A percentile compares a stretch with the other conserved stretches of the same genome.
Evolutionary conservation across 345 rosid species (phyloP).

Genomic region (Arabidopsis arenosa): DNA sequence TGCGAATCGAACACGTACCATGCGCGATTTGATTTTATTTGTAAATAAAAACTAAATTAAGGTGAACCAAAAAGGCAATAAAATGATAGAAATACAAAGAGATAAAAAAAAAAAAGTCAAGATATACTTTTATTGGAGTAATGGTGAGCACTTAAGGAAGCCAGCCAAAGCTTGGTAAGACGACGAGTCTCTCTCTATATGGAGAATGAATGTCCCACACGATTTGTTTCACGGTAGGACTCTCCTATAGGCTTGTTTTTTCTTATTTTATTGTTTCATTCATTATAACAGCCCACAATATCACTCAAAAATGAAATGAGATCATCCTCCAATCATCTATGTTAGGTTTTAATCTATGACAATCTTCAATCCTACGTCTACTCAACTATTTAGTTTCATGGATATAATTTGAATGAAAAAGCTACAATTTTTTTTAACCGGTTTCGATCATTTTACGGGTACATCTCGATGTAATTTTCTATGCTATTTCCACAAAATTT

Average conservation of each 20-base stretch:
- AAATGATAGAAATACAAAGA: neutral
- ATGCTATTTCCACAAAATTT: neutral
- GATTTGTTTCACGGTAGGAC: constrained; percentile 9
- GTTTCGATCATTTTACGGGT: too few relatives aligned
- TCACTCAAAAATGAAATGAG: neutral
- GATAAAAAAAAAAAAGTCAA: constrained; percentile 13
- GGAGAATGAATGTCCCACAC: constrained; percentile 35
- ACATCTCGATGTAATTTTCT: neutral
- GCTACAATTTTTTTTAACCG: too few relatives aligned
- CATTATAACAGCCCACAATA: constrained; percentile 22
- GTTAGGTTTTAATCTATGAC: neutral
- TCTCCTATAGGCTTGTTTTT: constrained; percentile 29
- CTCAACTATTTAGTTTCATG: neutral
- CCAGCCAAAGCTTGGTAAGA: constrained; percentile 38
- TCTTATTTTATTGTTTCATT: constrained; percentile 22
- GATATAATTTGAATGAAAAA: neutral
- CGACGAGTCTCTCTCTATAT: constrained; percentile 10
- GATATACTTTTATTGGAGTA: constrained; percentile 23
- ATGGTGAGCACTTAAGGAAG: constrained; percentile 43
- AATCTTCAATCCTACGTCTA: neutral
- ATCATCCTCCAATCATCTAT: neutral
- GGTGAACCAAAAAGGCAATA: constrained; percentile 24
- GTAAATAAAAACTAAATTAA: neutral
- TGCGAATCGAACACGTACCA: constrained; percentile 40
- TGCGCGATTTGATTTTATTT: constrained; percentile 21